Evolutionary conservation across 306 rosid species (phyloP).

Genomic region (Corylus heterophylla): DNA sequence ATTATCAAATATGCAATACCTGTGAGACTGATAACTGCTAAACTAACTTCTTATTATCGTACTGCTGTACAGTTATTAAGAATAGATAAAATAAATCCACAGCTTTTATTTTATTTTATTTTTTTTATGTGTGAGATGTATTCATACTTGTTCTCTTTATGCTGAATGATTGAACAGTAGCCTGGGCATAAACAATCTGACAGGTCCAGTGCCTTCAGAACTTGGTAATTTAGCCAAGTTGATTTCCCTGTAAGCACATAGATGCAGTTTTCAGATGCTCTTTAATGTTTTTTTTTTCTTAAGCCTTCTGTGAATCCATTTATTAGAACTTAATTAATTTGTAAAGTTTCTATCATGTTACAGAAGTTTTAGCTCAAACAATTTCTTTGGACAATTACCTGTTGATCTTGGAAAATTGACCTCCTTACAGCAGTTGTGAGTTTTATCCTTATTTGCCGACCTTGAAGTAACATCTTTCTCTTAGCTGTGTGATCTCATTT

Average conservation of each 20-base stretch:
- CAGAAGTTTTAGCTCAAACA: conserved; percentile 44
- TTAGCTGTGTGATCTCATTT: neutral
- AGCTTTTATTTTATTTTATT: neutral
- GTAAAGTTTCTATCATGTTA: neutral
- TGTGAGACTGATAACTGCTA: conserved; percentile 21
- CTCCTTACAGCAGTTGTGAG: conserved; percentile 34
- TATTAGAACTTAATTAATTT: neutral
- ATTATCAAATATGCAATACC: conserved; percentile 34
- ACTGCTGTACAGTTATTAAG: neutral
- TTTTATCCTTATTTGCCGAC: neutral
- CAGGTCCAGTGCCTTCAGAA: conserved; percentile 38
- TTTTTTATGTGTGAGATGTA: neutral
- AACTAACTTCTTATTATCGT: neutral
- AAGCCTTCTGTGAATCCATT: neutral
- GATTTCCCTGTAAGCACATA: conserved; percentile 29
- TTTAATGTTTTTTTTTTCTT: neutral
- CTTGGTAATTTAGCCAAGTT: conserved; percentile 35
- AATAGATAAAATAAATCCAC: neutral
- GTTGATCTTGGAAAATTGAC: conserved; percentile 28
- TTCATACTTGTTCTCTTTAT: neutral
- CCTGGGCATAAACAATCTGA: conserved; percentile 44
- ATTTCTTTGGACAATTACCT: conserved; percentile 35
- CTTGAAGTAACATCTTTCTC: neutral
- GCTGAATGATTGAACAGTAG: conserved; percentile 35
- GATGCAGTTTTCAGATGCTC: neutral